These are phyloP conservation scores for Aspergillus calidoustus DNA, from an alignment of 2,329 filamentous ascomycete genomes.

Conservation along the genomic window DNA sequence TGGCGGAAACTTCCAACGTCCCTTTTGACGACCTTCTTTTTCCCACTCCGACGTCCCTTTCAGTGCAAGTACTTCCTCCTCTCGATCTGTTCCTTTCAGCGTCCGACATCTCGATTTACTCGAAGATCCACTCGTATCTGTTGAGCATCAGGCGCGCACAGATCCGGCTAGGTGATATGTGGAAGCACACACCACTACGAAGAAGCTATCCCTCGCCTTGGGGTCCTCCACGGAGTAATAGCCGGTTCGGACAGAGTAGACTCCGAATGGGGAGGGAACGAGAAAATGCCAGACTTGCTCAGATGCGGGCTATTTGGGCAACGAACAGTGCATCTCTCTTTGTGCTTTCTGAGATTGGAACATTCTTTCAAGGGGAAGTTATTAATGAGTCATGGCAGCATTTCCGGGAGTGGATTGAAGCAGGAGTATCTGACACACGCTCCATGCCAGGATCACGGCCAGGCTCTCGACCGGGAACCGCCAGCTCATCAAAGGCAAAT, in stretches of 20 bases:
- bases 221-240: constrained; percentile 66
- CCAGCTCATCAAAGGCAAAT: constrained; percentile 33
- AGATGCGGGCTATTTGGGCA: constrained; percentile 86
- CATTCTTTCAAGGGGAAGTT: constrained; percentile 88
- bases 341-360: constrained; percentile 83
- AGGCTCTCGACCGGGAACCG: constrained; percentile 45
- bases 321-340: constrained; percentile 86
- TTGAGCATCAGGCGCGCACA: constrained; percentile 84
- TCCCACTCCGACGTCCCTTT: constrained; percentile 73
- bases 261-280: constrained; percentile 67
- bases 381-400: constrained; percentile 79
- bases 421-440: constrained; percentile 38
- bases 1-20: constrained; percentile 48
- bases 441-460: constrained; percentile 38
- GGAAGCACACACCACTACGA: constrained; percentile 81
- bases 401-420: constrained; percentile 75
- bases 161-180: constrained; percentile 79
- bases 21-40: constrained; percentile 80
- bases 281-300: constrained; percentile 64
- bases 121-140: constrained; percentile 84
- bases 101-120: constrained; percentile 78
- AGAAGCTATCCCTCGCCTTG: constrained; percentile 76
- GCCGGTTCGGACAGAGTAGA: constrained; percentile 62
- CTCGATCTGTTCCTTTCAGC: constrained; percentile 84
- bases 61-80: constrained; percentile 75